Evolutionary conservation across 306 rosid species (phyloP), one percentile per base, ranked within the genome.

Genomic region (Betula pendula): DNA sequence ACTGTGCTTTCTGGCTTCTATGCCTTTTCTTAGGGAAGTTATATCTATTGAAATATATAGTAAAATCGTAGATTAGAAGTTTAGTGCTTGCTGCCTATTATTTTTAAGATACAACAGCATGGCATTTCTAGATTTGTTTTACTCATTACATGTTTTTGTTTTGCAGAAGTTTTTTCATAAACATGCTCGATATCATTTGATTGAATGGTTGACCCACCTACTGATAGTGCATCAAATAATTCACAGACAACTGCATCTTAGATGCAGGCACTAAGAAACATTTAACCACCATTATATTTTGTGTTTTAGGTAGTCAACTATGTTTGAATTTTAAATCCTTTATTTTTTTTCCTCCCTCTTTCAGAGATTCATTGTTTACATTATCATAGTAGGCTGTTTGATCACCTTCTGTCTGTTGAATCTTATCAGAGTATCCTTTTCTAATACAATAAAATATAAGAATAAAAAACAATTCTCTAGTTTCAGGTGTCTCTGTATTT

Each of bases 151-250:
- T 63, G 10, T 56, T 63, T 63, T 15, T 7, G 19, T 60, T 60
- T 60, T 29, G 68, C 6, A 14, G 17, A 51, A 7, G 10, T 29
- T n/a, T 33, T 77, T 63, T 10, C 43, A 2, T 70, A 25, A 55
- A 31, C 72, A 29, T 29, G 44, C 48, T 81, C 62, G 66, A 73
- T 69, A 50, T 38, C 42, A 38, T 38, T 38, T 38, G 42, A 38
- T 38, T 38, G 42, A 38, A 38, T 38, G 42, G 42, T 38, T 38
- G 42, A 38, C 42, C 42, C 42, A 38, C 42, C 42, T 38, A 38
- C 42, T 1, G 42, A 5, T 38, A 38, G 79, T 66, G 16, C 14
- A 29, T 47, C 42, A 40, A 25, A 33, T 19, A 13, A 29, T 15
- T 42, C 31, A 29, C 70, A 13, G 35, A 38, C 47, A 65, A 19